Evolutionary conservation across 2,329 filamentous ascomycete species (phyloP), one percentile per base, ranked within the genome.

Genomic region (Nemania sp.): DNA sequence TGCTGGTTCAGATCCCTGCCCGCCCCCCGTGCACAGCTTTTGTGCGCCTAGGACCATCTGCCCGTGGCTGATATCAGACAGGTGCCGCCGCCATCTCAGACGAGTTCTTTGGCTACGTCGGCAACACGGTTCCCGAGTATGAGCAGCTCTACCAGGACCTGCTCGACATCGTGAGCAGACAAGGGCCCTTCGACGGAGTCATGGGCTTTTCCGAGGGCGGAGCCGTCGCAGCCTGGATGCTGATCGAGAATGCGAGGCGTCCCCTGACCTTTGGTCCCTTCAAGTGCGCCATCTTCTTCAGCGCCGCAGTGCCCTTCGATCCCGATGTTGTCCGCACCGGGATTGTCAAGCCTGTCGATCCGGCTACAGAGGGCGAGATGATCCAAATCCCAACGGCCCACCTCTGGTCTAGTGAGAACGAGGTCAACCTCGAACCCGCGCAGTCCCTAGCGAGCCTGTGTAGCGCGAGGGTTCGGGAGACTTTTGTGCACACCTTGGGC

Each of bases 181-280:
- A 64, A 30, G 66, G 65, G 6, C 66, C 66, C 6, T 68, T 68
- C 33, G 64, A 68, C 34, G 68, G 60, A 15, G 37, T 68, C 14
- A 68, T 69, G 63, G 67, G 67, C 2, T 69, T 68, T 54, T 68
- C 66, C 7, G 66, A 70, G 39, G 67, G 67, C 17, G 66, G 64
- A 31, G 65, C 61, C 2, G 59, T 70, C 14, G 67, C 65, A 20
- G 67, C 67, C n/a, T 68, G 62, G 59, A 62, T 70, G 52, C 53
- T 70, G 3, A 51, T 67, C 22, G 64, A 68, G 24, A 64, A 69
- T 54, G 54, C 64, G 14, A 59, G 57, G 44, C 55, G 60, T 40
- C 56, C 50, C 14, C 42, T 48, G 28, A 63, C 57, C 1, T 69
- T 68, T 42, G 64, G 63, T 31, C 48, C 46, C 8, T 61, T 69